Conservation (phyloP, 2,329 filamentous ascomycete genomes). For the Huntiella omanensis region DNA sequence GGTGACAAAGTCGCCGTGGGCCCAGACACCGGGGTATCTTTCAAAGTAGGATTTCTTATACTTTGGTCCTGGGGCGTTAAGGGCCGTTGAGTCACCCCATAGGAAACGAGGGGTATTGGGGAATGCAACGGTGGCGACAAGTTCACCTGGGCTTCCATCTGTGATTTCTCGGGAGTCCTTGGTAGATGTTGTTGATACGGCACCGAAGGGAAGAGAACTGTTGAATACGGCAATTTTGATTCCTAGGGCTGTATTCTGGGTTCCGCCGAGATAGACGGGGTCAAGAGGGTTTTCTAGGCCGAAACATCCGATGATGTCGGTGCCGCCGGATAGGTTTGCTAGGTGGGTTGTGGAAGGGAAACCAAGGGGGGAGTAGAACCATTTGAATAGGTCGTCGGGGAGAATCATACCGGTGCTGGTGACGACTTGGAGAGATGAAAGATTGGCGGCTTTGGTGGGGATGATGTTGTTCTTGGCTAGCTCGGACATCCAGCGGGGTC, state of each 20-base stretch:
- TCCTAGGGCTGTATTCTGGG: slow-evolving; percentile 30
- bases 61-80: slow-evolving; percentile 27
- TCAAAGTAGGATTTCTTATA: slow-evolving; percentile 44
- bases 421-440: slow-evolving; percentile 42
- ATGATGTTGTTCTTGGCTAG: slow-evolving; percentile 43
- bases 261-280: slow-evolving; percentile 36
- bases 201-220: slow-evolving; percentile 24
- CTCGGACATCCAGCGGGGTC: slow-evolving; percentile 60
- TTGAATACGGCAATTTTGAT: slow-evolving; percentile 42
- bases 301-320: slow-evolving; percentile 51
- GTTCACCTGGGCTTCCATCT: slow-evolving; percentile 50
- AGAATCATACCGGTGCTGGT: slow-evolving; percentile 69
- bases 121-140: slow-evolving; percentile 52
- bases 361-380: slow-evolving; percentile 49
- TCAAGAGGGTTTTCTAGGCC: slow-evolving; percentile 46
- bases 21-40: slow-evolving; percentile 52
- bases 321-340: slow-evolving; percentile 58
- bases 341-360: slow-evolving; percentile 52
- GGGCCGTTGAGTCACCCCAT: slow-evolving; percentile 30
- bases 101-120: slow-evolving; percentile 57
- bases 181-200: slow-evolving; percentile 20
- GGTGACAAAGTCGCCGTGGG: slow-evolving; percentile 61
- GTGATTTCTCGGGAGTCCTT: slow-evolving; percentile 18
- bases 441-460: slow-evolving; percentile 42
- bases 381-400: slow-evolving; percentile 57